Evolutionary conservation across 73 alveolate genomes (phyloP), one percentile per base, ranked within the genome.

Genomic region (Blepharisma stoltei): DNA sequence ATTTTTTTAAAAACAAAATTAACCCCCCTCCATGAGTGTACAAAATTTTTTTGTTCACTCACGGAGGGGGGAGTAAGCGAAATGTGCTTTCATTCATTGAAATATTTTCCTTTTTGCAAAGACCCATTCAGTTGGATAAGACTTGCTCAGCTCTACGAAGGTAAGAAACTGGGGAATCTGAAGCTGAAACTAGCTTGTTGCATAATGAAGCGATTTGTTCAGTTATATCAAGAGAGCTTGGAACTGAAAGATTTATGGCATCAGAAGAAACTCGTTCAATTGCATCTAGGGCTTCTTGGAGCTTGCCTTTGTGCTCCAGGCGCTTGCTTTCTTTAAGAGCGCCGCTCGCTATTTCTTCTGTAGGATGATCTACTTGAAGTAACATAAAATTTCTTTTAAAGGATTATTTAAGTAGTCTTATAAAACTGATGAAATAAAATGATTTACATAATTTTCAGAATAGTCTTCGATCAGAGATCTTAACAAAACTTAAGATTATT

Each of bases 101-200:
- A 60, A 60, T 5, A 9, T 18, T 25, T 25, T 8, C 14, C 14
- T 14, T 18, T 8, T 25, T 25, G 2, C n/a, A 14, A n/a, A 60
- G 11, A 25, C 46, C 3, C 73, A 60, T 9, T 38, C 73, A 60
- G 47, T 60, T 25, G 1, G 23, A 14, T 8, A 60, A 38, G 0
- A 25, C 11, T 18, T 60, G 73, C 46, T 60, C 73, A 60, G 73
- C 73, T 60, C 46, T 60, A 14, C 46, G 38, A 8, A 60, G 73
- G 46, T 60, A 60, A 25, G 73, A 18, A 60, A 60, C 73, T 60
- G 14, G 14, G 46, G 37, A 18, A 20, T n/a, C 18, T 8, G 14
- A 8, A 3, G 11, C 2, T 14, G 11, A 14, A 38, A 60, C 45
- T 20, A 60, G 3, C 23, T 60, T n/a, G 23, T 60, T 60, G 4